Evolutionary conservation across 73 alveolate genomes (phyloP), one percentile per base, ranked within the genome.

Genomic region (Urostyla sp.): DNA sequence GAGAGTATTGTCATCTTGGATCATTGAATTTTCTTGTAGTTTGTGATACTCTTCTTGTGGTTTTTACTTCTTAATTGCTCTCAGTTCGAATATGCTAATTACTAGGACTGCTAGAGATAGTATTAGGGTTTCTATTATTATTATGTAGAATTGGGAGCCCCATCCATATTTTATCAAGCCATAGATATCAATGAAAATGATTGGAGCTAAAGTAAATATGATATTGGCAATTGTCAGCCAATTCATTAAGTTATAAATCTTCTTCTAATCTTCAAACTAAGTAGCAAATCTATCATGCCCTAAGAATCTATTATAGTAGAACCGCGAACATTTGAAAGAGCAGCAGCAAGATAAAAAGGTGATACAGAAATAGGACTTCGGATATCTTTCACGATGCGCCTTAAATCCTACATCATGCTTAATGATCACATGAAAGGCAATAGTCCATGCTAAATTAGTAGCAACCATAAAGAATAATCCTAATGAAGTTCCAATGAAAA

Each of bases 71-170:
- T 59, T 59, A 15, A 40, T 18, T 3, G 43, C 67, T 43, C 46
- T 37, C 8, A 43, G 21, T 32, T 73, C 86, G 51, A 61, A 37
- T 13, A 48, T 38, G 10, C 53, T 45, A 24, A 69, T 23, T 20
- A 53, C 51, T 36, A 69, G 21, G 72, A 69, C 30, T 8, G 32
- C 10, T 2, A 69, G 3, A 6, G 84, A 44, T 4, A 69, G 3
- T 3, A 45, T 16, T 37, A 69, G 21, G 2, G 84, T 69, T 54
- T 69, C 84, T 1, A 69, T 69, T 28, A 46, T 46, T 4, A 69
- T 48, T 21, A 69, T 49, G 54, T 69, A 69, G 84, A 69, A 69
- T 48, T 69, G 21, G 26, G 56, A 20, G 21, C 84, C 84, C 84
- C 84, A 69, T 13, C 24, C 27, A 18, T 36, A 48, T 32, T 13